phyloP scores from a whole-genome alignment of 2,329 filamentous ascomycete species.

The Emmonsia crescens region DNA sequence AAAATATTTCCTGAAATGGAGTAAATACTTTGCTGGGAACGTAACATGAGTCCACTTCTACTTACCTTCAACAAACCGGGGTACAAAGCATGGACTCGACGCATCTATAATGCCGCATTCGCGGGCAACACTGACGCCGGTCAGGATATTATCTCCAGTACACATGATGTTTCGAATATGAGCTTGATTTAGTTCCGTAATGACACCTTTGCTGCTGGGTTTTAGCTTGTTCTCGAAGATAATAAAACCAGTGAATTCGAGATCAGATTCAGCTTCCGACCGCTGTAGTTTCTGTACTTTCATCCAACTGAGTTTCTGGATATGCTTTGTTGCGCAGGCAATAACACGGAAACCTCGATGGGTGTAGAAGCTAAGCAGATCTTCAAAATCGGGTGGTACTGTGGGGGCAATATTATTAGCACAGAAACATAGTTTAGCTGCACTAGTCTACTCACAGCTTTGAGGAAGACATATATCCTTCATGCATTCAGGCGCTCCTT shows the following conservation, averaged over 20 bases:
- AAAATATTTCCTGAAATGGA: conserved; percentile 50
- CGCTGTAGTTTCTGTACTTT: conserved; percentile 91
- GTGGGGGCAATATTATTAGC: conserved; percentile 25
- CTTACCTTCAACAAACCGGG: conserved; percentile 66
- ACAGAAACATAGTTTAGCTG: not conserved
- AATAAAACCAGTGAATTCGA: conserved; percentile 92
- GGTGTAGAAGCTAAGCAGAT: conserved; percentile 80
- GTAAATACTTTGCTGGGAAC: conserved; percentile 9
- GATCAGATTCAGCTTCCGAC: conserved; percentile 66
- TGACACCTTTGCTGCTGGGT: conserved; percentile 66
- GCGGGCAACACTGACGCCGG: conserved; percentile 65
- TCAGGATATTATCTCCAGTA: conserved; percentile 74
- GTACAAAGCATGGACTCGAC: conserved; percentile 81
- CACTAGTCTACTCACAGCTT: conserved; percentile 49
- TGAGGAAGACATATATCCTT: conserved; percentile 78
- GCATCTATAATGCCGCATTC: conserved; percentile 77
- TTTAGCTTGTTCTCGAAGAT: conserved; percentile 99
- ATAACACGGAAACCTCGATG: conserved; percentile 96
- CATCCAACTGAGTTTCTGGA: conserved; percentile 81
- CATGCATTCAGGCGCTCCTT: conserved; percentile 95
- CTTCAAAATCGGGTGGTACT: conserved; percentile 81
- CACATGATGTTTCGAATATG: conserved; percentile 88
- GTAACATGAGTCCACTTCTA: conserved; percentile 10
- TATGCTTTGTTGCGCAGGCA: conserved; percentile 80
- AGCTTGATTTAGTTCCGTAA: conserved; percentile 70